Percentiles rank a stretch among this genome's conserved stretches.
Conservation (phyloP, 2,329 filamentous ascomycete species). For the Pezizomycotina sp. region DNA sequence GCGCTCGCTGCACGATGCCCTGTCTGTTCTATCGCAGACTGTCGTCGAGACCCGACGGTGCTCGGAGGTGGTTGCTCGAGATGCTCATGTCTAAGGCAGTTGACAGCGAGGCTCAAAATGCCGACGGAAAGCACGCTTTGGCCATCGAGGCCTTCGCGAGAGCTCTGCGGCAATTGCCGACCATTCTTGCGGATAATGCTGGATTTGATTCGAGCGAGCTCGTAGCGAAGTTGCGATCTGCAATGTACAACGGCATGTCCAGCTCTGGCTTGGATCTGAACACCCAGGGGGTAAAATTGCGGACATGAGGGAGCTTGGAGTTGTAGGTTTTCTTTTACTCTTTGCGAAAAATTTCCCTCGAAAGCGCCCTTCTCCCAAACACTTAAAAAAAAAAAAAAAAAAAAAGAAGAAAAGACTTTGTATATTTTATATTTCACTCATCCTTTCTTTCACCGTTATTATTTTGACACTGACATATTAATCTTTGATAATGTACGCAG, state of each 20-base stretch:
- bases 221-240: constrained; percentile 76
- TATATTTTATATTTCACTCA: too few relatives aligned
- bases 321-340: constrained; percentile 30
- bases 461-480: background rate
- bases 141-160: constrained; percentile 80
- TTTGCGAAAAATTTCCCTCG: background rate
- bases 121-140: constrained; percentile 90
- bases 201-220: constrained; percentile 91
- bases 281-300: constrained; percentile 76
- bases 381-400: too few relatives aligned
- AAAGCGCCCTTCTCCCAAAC: too few relatives aligned
- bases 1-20: constrained; percentile 83
- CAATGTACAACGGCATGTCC: constrained; percentile 85
- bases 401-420: too few relatives aligned
- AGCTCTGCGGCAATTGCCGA: constrained; percentile 82
- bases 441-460: background rate
- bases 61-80: constrained; percentile 88
- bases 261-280: constrained; percentile 80
- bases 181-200: constrained; percentile 92
- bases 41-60: constrained; percentile 83
- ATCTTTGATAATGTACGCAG: constrained; percentile 4
- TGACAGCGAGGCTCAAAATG: constrained; percentile 78
- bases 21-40: constrained; percentile 91
- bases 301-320: constrained; percentile 88
- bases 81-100: constrained; percentile 99